These are phyloP conservation scores for Rhamnella rubrinervis DNA, from an alignment of 331 rosid genomes.

Conservation along the genomic window DNA sequence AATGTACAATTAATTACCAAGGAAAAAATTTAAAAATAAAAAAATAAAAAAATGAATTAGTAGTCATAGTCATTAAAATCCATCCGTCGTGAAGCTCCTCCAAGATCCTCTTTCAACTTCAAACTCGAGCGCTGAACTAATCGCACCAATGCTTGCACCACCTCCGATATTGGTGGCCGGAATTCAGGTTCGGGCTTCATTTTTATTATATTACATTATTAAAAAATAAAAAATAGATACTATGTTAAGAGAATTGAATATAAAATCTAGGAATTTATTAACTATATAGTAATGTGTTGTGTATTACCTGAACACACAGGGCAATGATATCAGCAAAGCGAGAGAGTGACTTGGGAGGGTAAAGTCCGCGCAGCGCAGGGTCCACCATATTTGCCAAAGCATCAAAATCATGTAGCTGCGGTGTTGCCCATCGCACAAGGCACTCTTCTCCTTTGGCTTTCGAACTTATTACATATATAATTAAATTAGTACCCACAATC, in stretches of 20 bases:
- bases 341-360: constrained; percentile 81
- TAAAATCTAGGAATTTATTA: background rate
- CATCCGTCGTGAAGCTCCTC: constrained; percentile 41
- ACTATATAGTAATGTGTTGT: no score
- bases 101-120: constrained; percentile 59
- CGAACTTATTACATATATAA: constrained; percentile 29
- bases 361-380: constrained; percentile 83
- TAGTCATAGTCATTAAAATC: constrained; percentile 41
- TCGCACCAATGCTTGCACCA: constrained; percentile 66
- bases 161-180: constrained; percentile 78
- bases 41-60: no score
- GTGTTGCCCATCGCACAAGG: constrained; percentile 83
- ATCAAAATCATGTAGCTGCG: constrained; percentile 70
- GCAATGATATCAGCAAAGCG: constrained; percentile 78
- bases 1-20: no score
- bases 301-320: constrained; percentile 71
- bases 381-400: constrained; percentile 71
- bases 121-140: constrained; percentile 56
- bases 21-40: no score
- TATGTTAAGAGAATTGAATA: background rate
- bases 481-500: no score
- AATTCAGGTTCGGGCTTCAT: constrained; percentile 60
- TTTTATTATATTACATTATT: background rate
- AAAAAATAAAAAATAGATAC: background rate
- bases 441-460: constrained; percentile 60